A percentile compares a stretch with the other conserved stretches of the same genome.
phyloP scores from a whole-genome alignment of 495 filamentous ascomycete genomes.

The Articulospora tetracladia region DNA sequence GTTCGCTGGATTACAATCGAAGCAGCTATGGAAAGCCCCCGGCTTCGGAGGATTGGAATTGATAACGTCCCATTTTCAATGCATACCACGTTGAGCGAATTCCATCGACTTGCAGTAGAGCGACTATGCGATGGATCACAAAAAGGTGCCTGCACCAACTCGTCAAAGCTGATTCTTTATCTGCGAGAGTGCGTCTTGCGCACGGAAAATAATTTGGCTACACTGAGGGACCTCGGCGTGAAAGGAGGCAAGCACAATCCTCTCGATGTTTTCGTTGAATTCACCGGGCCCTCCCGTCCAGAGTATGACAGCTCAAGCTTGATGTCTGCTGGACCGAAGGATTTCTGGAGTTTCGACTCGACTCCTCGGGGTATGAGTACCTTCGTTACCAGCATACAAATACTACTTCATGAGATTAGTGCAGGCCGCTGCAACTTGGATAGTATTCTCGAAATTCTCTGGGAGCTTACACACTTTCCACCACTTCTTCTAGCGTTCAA shows the following conservation, averaged over 20 bases:
- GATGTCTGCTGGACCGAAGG: neutral
- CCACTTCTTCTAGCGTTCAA: constrained; percentile 14
- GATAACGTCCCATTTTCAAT: constrained; percentile 2
- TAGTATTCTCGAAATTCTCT: constrained; percentile 12
- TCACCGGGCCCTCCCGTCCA: neutral
- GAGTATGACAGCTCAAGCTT: constrained; percentile 2
- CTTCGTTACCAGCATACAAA: constrained; percentile 13
- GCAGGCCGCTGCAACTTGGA: constrained; percentile 4
- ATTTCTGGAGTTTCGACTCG: constrained; percentile 12
- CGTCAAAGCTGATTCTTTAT: constrained; percentile 8
- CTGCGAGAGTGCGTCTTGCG: constrained; percentile 13
- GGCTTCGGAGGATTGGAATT: constrained; percentile 11
- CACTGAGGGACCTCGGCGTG: constrained; percentile 9
- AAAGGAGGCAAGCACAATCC: constrained; percentile 4
- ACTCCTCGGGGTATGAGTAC: constrained; percentile 13
- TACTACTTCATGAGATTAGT: constrained; percentile 15
- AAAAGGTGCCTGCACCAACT: constrained; percentile 2
- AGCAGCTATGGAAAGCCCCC: constrained; percentile 1
- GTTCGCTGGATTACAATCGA: constrained; percentile 17
- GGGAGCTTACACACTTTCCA: constrained; percentile 20
- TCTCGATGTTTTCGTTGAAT: constrained; percentile 17
- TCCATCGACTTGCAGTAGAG: constrained; percentile 7
- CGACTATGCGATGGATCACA: constrained; percentile 1
- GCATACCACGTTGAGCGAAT: constrained; percentile 8
- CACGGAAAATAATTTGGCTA: constrained; percentile 11